Percentiles rank a stretch among this genome's conserved stretches.
These are phyloP conservation scores for Wickerhamomyces ciferrii DNA, from an alignment of 805 yeast genomes.

Conservation along the genomic window DNA sequence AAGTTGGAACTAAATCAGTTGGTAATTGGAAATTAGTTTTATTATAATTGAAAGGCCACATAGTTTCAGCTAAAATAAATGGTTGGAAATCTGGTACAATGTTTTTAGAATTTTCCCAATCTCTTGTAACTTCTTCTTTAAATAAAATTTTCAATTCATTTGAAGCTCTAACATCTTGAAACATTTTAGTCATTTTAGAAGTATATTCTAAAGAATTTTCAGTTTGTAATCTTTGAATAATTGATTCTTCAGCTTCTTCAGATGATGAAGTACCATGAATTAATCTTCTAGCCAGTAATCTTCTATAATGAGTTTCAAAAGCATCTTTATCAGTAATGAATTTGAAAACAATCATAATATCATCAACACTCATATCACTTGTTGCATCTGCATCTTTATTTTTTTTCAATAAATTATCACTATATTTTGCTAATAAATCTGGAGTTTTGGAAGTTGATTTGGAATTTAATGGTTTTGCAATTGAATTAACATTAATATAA, in stretches of 20 bases:
- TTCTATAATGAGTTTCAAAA: conserved; percentile 88
- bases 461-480: conserved; percentile 51
- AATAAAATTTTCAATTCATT: conserved; percentile 64
- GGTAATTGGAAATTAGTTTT: conserved; percentile 55
- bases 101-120: conserved; percentile 24
- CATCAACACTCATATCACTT: conserved; percentile 75
- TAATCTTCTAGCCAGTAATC: conserved; percentile 82
- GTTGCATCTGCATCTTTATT: conserved; percentile 60
- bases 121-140: conserved; percentile 38
- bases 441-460: conserved; percentile 70
- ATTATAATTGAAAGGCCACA: conserved; percentile 67
- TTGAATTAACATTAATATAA: conserved; percentile 75
- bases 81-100: conserved; percentile 57
- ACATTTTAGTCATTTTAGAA: conserved; percentile 91
- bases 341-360: conserved; percentile 80
- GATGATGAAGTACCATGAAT: conserved; percentile 83
- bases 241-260: conserved; percentile 73
- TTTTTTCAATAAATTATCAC: conserved; percentile 77
- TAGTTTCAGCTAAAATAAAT: conserved; percentile 76
- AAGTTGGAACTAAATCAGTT: conserved; percentile 53
- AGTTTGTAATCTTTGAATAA: conserved; percentile 81
- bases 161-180: conserved; percentile 85
- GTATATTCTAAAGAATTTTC: conserved; percentile 93
- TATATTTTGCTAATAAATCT: conserved; percentile 83
- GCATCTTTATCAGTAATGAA: conserved; percentile 92